Evolutionary conservation across 176 grass and related monocot species (phyloP).

Genomic region (Triticum urartu): DNA sequence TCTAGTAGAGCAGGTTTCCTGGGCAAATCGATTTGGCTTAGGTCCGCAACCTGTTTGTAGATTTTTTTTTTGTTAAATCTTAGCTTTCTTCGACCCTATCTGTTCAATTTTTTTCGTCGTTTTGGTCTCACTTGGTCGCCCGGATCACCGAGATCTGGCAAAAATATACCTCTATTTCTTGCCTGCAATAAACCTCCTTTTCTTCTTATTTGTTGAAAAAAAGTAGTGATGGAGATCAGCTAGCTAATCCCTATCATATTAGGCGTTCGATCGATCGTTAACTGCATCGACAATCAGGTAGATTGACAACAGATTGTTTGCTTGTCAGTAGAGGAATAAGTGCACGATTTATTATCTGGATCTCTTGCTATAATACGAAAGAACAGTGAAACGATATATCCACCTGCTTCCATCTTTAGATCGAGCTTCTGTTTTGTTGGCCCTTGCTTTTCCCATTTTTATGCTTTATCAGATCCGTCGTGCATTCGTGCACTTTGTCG

Average conservation of each 20-base stretch:
- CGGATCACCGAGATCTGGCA: slow-evolving; percentile 26
- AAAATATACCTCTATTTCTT: slow-evolving; percentile 5
- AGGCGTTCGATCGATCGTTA: neutral
- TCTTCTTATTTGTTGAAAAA: neutral
- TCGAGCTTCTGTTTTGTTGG: slow-evolving; percentile 9
- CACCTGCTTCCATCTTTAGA: slow-evolving; percentile 20
- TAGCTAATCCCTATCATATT: neutral
- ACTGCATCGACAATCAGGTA: neutral
- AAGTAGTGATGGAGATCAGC: neutral
- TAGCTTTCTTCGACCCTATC: neutral
- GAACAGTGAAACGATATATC: neutral
- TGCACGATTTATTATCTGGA: neutral
- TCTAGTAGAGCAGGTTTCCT: neutral
- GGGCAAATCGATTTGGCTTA: neutral
- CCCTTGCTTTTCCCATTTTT: neutral
- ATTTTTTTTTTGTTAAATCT: neutral
- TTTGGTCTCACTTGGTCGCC: neutral
- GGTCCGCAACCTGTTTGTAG: neutral
- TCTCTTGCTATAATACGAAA: neutral
- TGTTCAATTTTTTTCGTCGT: slow-evolving; percentile 1
- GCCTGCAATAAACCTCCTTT: neutral
- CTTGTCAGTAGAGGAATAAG: neutral
- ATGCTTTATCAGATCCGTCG: neutral
- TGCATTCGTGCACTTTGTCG: neutral
- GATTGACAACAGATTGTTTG: neutral